phyloP scores from a whole-genome alignment of 768 basidiomycete species.

The Russula sp. region DNA sequence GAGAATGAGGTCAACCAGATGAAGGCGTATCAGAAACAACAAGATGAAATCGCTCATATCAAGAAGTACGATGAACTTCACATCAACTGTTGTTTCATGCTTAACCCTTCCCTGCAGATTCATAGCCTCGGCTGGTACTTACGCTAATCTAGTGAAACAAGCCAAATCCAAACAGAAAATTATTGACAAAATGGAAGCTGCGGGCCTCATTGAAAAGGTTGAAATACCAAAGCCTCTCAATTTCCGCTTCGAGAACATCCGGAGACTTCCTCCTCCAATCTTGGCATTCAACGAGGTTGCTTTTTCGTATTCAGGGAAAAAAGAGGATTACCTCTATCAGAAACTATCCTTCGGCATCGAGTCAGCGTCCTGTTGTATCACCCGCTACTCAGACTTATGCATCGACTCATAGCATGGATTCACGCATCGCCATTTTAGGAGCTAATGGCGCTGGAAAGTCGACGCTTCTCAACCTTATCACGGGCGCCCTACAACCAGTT shows the following conservation, averaged over 20 bases:
- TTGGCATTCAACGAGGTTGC: slow-evolving; percentile 94
- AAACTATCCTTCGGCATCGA: slow-evolving; percentile 96
- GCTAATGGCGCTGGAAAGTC: slow-evolving; percentile 96
- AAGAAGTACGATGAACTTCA: slow-evolving; percentile 64
- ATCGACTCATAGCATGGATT: slow-evolving; percentile 66
- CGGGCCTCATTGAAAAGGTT: slow-evolving; percentile 90
- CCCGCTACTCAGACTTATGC: slow-evolving; percentile 8
- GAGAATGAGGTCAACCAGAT: slow-evolving; percentile 99
- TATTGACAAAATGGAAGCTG: slow-evolving; percentile 99
- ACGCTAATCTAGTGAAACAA: slow-evolving; percentile 97
- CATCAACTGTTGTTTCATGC: not conserved
- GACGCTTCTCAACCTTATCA: slow-evolving; percentile 88
- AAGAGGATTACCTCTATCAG: slow-evolving; percentile 81
- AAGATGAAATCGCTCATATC: slow-evolving; percentile 97
- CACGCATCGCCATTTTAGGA: slow-evolving; percentile 91
- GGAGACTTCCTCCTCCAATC: slow-evolving; percentile 92
- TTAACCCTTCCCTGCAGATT: slow-evolving; percentile 46
- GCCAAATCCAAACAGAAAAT: slow-evolving; percentile 99
- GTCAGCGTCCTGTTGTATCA: slow-evolving; percentile 39
- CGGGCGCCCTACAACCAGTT: slow-evolving; percentile 66
- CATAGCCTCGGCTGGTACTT: slow-evolving; percentile 99
- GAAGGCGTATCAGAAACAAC: slow-evolving; percentile 98
- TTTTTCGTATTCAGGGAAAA: slow-evolving; percentile 91
- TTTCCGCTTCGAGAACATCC: slow-evolving; percentile 96
- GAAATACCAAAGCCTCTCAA: slow-evolving; percentile 65